Base-by-base conservation (phyloP, 805 yeast genomes). In the Schizosaccharomyces octosporus region DNA sequence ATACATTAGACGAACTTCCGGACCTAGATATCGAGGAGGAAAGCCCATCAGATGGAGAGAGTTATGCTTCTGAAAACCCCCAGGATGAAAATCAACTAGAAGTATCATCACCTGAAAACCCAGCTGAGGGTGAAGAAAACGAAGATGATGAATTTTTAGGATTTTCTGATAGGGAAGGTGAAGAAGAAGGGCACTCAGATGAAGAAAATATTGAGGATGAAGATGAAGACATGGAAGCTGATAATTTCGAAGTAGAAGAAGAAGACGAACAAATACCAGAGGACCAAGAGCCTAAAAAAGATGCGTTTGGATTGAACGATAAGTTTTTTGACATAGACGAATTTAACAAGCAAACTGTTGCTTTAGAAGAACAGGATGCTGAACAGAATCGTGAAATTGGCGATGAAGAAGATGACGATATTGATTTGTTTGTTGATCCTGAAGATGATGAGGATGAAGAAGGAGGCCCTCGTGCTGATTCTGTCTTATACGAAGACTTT, bases 301-400 rank as follows among this genome's bases (percentile, higher is more conserved):
- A 82, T 66, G 76, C 72, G 1, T 79, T 77, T 66, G 90, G 88
- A 0, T 75, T 89, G 39, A 85, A 89, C 68, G 95, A 87, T 67
- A 86, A 81, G 5, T 83, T 88, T 66, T 90, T 90, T 69, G 81
- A 86, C 63, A 80, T 90, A 54, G 95, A 87, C 65, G 85, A 84
- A 61, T 90, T 85, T 74, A 86, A 84, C 72, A 79, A 78, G 67
- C 87, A 82, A 69, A 80, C 82, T n/a, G 68, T 85, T 54, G 84
- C 79, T 3, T 76, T 81, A 66, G 90, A 84, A 64, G 66, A 61
- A 5, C 63, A 66, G 42, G 67, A 64, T 32, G 63, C 36, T 36
- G 36, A 61, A 13, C 27, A 45, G 11, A 9, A 36, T 36, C 41
- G 11, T 15, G 63, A 54, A 9, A 36, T 45, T 24, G 13, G 45